phyloP scores from a whole-genome alignment of 441 rosid genomes.

The Croton laevigatus region DNA sequence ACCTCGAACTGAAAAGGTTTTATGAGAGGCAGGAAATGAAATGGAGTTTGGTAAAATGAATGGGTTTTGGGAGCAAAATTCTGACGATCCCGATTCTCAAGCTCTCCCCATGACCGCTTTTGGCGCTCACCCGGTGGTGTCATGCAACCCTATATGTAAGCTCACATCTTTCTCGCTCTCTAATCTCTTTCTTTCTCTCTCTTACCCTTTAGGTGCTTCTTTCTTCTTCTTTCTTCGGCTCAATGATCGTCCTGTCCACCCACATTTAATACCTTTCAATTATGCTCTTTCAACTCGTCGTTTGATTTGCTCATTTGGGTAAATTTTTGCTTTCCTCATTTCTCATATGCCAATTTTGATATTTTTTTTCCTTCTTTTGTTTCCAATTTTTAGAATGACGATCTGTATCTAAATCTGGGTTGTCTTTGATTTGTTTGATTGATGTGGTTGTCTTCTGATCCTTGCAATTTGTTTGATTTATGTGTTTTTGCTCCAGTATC shows the following conservation, averaged over 20 bases:
- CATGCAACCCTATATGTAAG: conserved; percentile 41
- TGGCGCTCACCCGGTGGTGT: conserved; percentile 58
- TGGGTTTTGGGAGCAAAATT: conserved; percentile 20
- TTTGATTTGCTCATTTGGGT: conserved; percentile 53
- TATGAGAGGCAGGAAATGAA: not conserved
- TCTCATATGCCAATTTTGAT: not conserved
- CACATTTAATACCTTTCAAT: conserved; percentile 31
- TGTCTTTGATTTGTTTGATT: not conserved
- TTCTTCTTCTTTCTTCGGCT: conserved; percentile 23
- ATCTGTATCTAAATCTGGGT: conserved; percentile 12
- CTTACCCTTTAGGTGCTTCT: conserved; percentile 30
- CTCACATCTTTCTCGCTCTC: conserved; percentile 33
- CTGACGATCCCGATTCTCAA: conserved; percentile 58
- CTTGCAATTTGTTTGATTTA: not conserved
- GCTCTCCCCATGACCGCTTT: conserved; percentile 47
- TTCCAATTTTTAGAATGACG: not conserved
- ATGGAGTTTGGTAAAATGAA: not conserved
- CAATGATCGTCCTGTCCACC: conserved; percentile 15
- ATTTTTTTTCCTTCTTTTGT: not conserved
- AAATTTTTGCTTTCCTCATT: conserved; percentile 8
- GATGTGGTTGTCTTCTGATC: not conserved
- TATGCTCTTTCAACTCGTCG: conserved; percentile 38
- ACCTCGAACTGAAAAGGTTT: conserved; percentile 1
- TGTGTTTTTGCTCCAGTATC: not conserved
- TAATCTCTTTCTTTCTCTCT: conserved; percentile 27